Evolutionary conservation across 2,329 filamentous ascomycete genomes (phyloP), one percentile per base, ranked within the genome.

Genomic region (Colletotrichum sidae): DNA sequence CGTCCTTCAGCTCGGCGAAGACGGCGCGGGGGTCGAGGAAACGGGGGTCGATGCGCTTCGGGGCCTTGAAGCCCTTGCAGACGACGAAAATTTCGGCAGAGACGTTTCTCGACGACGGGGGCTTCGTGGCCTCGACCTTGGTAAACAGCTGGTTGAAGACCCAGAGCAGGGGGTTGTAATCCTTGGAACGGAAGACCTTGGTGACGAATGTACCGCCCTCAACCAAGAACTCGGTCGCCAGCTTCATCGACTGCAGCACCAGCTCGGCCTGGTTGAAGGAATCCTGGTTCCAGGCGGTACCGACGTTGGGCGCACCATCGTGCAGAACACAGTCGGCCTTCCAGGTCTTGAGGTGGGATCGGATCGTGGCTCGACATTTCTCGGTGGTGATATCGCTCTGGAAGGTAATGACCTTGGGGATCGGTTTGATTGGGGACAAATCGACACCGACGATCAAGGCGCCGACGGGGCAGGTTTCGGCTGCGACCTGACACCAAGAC

Each of bases 81-180:
- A 99, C 96, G 69, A 98, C 95, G 82, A 99, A 99, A 45, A 98
- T 98, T 83, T 99, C 96, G 70, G 96, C 96, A 8, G 94, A 97
- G 56, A 99, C 95, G 73, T 97, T 97, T 83, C 96, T 87, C 8
- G 93, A 97, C 0, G 94, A 97, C 0, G 96, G 96, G 4, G 96
- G 96, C 79, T 99, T 99, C 6, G 96, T 99, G 53, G 96, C 95
- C 76, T 99, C 95, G 69, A 99, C 96, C 70, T 96, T 96, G 52
- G 86, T 86, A 81, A 99, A 99, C 1, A 99, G 85, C 78, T 99
- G 96, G 76, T 97, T 97, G 83, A 98, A 94, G 39, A 98, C 94
- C 96, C 96, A 99, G 53, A 98, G 86, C 50, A 99, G 81, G 64
- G 93, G 90, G 76, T 97, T 97, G 83, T 97, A 98, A 76, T 99